Evolutionary conservation across 495 filamentous ascomycete genomes (phyloP), one percentile per base, ranked within the genome.

Genomic region (Neurospora sp.): DNA sequence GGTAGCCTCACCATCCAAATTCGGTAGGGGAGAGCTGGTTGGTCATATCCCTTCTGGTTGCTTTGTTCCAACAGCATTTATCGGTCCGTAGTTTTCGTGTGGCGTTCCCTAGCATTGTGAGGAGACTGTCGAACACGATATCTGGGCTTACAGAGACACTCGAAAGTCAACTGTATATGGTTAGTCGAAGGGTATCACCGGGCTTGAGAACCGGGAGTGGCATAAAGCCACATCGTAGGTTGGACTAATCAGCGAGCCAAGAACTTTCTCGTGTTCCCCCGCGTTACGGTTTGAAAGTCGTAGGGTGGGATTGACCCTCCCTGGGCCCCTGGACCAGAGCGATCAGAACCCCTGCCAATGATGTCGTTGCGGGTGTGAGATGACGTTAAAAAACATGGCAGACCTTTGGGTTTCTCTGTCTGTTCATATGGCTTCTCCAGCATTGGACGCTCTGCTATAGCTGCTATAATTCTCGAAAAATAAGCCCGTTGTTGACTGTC

Each of bases 271-370:
- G 53, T 65, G 53, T 65, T 65, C 53, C 53, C 53, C 53, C 53
- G 53, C 53, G 31, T 35, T 35, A 35, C 31, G 53, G 27, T 35
- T 35, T 65, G 53, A 65, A 65, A 65, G 53, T 35, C 27, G 27
- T 35, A 65, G 53, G 53, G 53, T 65, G 53, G 53, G 53, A 65
- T 35, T 65, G 53, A 65, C 53, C 53, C 53, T 27, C 53, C 53
- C 22, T 65, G 27, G 3, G 53, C 53, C 53, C 53, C 27, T 35
- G 53, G 53, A 27, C 18, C 53, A 37, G 41, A 46, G 44, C 35
- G 71, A 59, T 59, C 27, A 37, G 5, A 59, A 40, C 69, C 77
- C 76, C 74, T 77, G 77, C 70, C 76, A 73, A 76, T 78, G 77
- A 78, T 74, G 74, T 77, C 76, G 73, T 69, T 42, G 35, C 59